Evolutionary conservation across 371 early-diverging fungal genomes (phyloP).

Genomic region (Capniomyces stellatus): DNA sequence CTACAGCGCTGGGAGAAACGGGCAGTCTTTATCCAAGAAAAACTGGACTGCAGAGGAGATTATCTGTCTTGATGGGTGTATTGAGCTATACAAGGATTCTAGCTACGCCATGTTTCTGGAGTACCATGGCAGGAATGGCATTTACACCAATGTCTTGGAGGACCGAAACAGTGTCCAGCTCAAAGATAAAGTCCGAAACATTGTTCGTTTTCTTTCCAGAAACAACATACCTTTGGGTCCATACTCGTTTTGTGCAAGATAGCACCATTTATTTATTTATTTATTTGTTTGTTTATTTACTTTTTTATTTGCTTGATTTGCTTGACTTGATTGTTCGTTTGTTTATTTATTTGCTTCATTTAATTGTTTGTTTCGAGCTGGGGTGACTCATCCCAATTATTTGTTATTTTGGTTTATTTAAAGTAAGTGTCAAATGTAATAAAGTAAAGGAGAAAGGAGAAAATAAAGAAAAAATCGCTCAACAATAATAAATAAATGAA

Average conservation of each 20-base stretch:
- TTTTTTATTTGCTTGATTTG: too few relatives aligned
- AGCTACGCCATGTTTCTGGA: constrained; percentile 11
- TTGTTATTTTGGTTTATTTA: too few relatives aligned
- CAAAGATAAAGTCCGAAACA: constrained; percentile 25
- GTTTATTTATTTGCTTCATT: too few relatives aligned
- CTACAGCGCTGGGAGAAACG: neutral
- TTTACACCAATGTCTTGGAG: constrained; percentile 6
- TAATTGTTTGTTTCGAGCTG: too few relatives aligned
- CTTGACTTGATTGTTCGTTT: too few relatives aligned
- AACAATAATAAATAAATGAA: too few relatives aligned
- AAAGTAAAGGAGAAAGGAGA: neutral
- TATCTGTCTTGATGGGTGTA: constrained; percentile 1
- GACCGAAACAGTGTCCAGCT: constrained; percentile 13
- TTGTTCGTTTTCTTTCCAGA: constrained; percentile 17
- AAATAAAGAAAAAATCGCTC: too few relatives aligned
- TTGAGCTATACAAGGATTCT: neutral
- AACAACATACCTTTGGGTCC: constrained; percentile 14
- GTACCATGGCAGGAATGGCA: constrained; percentile 11
- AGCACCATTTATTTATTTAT: too few relatives aligned
- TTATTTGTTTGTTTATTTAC: too few relatives aligned
- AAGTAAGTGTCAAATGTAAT: neutral
- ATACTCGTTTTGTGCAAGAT: too few relatives aligned
- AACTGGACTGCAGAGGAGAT: constrained; percentile 2
- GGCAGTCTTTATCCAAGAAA: neutral
- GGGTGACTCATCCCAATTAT: too few relatives aligned